Evolutionary conservation across 2,329 filamentous ascomycete genomes (phyloP), one percentile per base, ranked within the genome.

Genomic region (Claviceps maximensis): DNA sequence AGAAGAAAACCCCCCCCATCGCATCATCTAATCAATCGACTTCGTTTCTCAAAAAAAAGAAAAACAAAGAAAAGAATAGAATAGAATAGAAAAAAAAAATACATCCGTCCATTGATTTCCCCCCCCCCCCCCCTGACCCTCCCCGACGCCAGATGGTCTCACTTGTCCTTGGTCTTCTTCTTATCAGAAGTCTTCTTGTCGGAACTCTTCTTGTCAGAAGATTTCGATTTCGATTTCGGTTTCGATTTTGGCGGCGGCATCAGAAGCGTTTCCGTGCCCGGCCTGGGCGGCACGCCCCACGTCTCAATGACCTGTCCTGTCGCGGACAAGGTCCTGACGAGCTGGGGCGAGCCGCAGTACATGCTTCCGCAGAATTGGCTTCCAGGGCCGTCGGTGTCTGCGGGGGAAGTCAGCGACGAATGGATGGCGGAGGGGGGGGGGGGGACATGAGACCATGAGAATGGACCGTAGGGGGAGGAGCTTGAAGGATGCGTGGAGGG

Each of bases 311-410:
- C 38, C 31, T 56, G 13, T 4, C 54, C 54, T 6, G 46, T n/a
- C 13, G 52, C 12, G 1, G 50, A 50, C 6, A 52, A 17, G 5
- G 4, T 29, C 8, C 47, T 50, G 53, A 56, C 19, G 10, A 47
- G 54, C 40, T 56, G 52, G 13, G 54, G 54, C 1, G 54, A 56
- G 27, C 54, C 54, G 53, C 49, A 54, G n/a, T 52, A 56, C 19
- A 54, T 48, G 47, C 48, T 50, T n/a, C 54, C 54, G 41, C 49
- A 54, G 47, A 50, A 56, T 15, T 56, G 52, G 12, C 54, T 56
- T 6, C 54, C 54, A 1, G 54, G 54, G 15, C 52, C 54, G 2
- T 23, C 13, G 33, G 49, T 53, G 8, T 8, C 36, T n/a, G 13
- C 4, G 27, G 9, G 5, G 3, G 19, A 21, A 23, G 41, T 15